Evolutionary conservation across 2,329 filamentous ascomycete species (phyloP).

Genomic region (Mariannaea sp.): DNA sequence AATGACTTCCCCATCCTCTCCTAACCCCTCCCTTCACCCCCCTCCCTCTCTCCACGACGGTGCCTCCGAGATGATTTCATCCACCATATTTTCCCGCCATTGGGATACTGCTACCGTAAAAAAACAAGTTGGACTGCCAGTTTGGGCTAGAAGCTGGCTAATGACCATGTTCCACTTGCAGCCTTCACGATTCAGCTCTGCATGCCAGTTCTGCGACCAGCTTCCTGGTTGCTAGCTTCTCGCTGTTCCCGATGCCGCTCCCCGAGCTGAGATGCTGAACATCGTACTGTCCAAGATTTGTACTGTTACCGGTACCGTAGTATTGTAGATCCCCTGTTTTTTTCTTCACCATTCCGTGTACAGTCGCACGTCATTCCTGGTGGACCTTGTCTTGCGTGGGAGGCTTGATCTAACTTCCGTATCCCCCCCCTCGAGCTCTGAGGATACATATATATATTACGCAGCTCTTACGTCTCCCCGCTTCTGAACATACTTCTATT

Average conservation of each 20-base stretch:
- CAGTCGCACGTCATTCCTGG: constrained; percentile 33
- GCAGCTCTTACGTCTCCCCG: not conserved
- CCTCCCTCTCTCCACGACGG: constrained; percentile 3
- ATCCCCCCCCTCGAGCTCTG: not conserved
- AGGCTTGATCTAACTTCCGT: too few species aligned
- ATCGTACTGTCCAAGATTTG: too few species aligned
- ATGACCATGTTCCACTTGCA: constrained; percentile 6
- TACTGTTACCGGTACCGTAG: too few species aligned
- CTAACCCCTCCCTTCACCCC: not conserved
- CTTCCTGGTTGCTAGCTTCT: not conserved
- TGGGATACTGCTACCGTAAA: too few species aligned
- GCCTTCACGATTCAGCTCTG: constrained; percentile 7
- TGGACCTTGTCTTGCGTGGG: constrained; percentile 10
- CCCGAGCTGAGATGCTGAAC: too few species aligned
- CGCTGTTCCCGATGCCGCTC: constrained; percentile 13
- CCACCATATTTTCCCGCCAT: not conserved
- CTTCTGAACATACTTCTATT: not conserved
- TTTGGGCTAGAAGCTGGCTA: not conserved
- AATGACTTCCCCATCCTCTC: not conserved
- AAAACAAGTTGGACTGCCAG: too few species aligned
- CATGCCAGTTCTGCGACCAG: constrained; percentile 8
- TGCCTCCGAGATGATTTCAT: constrained; percentile 1
- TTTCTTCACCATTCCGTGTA: too few species aligned
- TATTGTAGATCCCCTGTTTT: too few species aligned
- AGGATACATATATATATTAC: constrained; percentile 1